Conservation (phyloP, 2,329 filamentous ascomycete genomes). For the Paramyrothecium roridum region DNA sequence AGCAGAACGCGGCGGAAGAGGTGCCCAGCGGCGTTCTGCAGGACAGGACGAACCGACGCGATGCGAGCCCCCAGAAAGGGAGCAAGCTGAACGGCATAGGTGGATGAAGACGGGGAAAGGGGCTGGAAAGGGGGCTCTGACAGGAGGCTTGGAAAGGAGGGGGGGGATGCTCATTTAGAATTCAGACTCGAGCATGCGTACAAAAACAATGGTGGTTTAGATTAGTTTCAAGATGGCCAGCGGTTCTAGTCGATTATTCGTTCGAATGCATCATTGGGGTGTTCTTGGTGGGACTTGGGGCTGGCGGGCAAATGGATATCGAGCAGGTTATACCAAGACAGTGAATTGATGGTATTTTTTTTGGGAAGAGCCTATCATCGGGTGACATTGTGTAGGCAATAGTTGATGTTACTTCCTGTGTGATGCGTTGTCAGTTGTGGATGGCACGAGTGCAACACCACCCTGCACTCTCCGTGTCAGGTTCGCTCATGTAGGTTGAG, state of each 20-base stretch:
- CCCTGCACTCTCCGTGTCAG: no score
- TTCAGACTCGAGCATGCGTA: not conserved
- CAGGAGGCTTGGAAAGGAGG: not conserved
- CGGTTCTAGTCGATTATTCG: not conserved
- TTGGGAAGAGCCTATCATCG: no score
- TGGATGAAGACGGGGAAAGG: constrained; percentile 1
- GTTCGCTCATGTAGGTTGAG: no score
- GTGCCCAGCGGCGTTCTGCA: constrained; percentile 25
- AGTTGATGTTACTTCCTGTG: no score
- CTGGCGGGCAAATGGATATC: not conserved
- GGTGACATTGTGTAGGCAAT: no score
- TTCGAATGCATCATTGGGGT: not conserved
- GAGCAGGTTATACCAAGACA: not conserved
- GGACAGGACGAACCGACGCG: constrained; percentile 30
- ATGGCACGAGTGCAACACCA: no score
- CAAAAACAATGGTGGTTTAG: not conserved
- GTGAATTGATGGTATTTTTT: not conserved
- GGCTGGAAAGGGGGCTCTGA: not conserved
- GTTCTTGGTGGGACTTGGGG: not conserved
- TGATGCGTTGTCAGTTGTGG: no score
- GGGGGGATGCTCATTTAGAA: not conserved
- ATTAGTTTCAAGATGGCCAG: not conserved
- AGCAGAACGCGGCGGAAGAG: constrained; percentile 24
- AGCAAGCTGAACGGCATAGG: constrained; percentile 30
- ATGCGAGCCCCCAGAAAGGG: constrained; percentile 27